Base-by-base conservation (phyloP, 768 basidiomycete genomes). In the Lactarius evosmus region DNA sequence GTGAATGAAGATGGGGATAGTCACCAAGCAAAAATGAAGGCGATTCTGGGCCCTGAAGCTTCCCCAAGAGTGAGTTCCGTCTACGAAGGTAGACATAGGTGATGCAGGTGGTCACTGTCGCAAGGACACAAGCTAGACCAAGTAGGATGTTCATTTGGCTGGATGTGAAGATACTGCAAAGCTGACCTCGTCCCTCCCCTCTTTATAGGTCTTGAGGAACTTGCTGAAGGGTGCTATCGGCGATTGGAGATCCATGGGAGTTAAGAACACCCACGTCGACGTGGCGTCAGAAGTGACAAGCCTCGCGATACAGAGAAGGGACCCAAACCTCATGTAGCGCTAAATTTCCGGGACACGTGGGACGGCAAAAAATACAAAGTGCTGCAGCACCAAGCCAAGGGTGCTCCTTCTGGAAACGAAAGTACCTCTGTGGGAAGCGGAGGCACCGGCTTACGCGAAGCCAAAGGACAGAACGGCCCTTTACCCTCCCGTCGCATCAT, bases 51-150 rank as follows among this genome's bases (percentile, higher is more conserved):
- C 64, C 64, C 30, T 52, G 64, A 22, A 65, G 64, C 33, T 56
- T 65, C 64, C 40, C 56, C 60, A 65, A 52, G 32, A 56, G 61
- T 11, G 64, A 51, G 40, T 52, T 56, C 32, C 64, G 30, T n/a
- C 60, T 25, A 32, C 55, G 55, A 61, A 61, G 32, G 36, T 56
- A 65, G 54, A 57, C 4, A 56, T 61, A 65, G 27, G 27, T 27
- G 33, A 51, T 29, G 32, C 16, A 25, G 3, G 17, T 29, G 9
- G 30, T 60, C 44, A 60, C 53, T 27, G 29, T 29, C 16, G 55
- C 29, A 7, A 60, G 25, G 58, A 40, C 17, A 60, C 34, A 64
- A 32, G 22, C 58, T 9, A 64, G 53, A 44, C 7, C 7, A 40
- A 56, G 53, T 50, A 55, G 53, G 33, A 38, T 50, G 40, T 60